Conservation (phyloP, 371 early-diverging fungal species). For the Rhizomucor pusillus region DNA sequence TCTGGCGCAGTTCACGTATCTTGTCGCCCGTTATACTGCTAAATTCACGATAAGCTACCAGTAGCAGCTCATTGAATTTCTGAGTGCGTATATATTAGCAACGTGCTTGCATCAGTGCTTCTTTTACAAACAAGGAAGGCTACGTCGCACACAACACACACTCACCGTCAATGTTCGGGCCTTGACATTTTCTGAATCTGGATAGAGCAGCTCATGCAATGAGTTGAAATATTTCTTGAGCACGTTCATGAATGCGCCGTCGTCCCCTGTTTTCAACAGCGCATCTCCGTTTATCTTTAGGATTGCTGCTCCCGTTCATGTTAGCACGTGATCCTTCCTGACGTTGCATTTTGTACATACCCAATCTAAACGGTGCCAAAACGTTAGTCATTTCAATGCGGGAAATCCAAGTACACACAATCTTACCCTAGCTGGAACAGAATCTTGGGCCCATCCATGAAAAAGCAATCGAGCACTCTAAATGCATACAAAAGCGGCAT, state of each 20-base stretch:
- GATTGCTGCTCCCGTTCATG: slow-evolving; percentile 52
- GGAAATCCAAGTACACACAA: slow-evolving; percentile 58
- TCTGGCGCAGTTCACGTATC: slow-evolving; percentile 79
- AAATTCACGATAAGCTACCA: slow-evolving; percentile 91
- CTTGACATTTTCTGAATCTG: slow-evolving; percentile 45
- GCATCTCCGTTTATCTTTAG: slow-evolving; percentile 90
- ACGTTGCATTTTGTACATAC: too few species aligned
- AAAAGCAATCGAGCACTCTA: slow-evolving; percentile 91
- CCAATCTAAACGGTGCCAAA: slow-evolving; percentile 62
- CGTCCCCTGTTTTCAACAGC: slow-evolving; percentile 81
- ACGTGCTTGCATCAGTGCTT: too few species aligned
- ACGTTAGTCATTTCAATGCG: too few species aligned
- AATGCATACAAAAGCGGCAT: slow-evolving; percentile 88
- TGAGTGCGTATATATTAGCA: slow-evolving; percentile 5
- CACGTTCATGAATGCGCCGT: slow-evolving; percentile 85
- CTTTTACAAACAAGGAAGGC: too few species aligned
- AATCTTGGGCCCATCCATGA: slow-evolving; percentile 91
- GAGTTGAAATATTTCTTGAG: slow-evolving; percentile 74
- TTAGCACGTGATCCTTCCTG: too few species aligned
- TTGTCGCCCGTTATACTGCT: slow-evolving; percentile 74
- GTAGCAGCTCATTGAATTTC: slow-evolving; percentile 89
- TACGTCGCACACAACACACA: neutral
- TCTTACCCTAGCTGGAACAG: slow-evolving; percentile 88
- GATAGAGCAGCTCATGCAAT: slow-evolving; percentile 66
- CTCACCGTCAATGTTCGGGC: slow-evolving; percentile 55